A percentile compares a stretch with the other conserved stretches of the same genome.
Conservation (phyloP, 169 alveolate species). For the Cyclospora cayetanensis region DNA sequence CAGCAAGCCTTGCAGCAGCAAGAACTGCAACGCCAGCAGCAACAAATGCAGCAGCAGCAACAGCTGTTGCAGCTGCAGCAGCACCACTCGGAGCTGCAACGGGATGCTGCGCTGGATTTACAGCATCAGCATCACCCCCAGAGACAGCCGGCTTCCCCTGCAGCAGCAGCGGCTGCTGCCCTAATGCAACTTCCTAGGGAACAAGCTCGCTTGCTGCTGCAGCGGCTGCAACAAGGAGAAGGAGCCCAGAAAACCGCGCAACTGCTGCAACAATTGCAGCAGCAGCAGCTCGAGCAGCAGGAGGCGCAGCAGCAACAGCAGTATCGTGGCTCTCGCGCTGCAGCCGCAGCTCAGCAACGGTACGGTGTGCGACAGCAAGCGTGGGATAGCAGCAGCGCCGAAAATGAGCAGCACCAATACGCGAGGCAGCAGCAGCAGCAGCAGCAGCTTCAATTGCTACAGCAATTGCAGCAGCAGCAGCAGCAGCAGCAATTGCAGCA, state of each 20-base stretch:
- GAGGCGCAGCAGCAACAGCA: slow-evolving; percentile 53
- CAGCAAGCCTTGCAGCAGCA: slow-evolving; percentile 47
- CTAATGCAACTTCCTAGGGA: neutral
- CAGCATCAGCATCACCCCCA: slow-evolving; percentile 14
- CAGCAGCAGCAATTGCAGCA: slow-evolving; percentile 9
- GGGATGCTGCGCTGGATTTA: slow-evolving; percentile 15
- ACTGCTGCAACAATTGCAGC: slow-evolving; percentile 60
- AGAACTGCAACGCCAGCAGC: slow-evolving; percentile 51
- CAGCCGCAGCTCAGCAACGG: slow-evolving; percentile 40
- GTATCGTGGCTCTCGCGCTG: neutral
- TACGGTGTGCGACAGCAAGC: slow-evolving; percentile 1
- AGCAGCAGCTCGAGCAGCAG: slow-evolving; percentile 47
- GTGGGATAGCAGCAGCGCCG: slow-evolving; percentile 25
- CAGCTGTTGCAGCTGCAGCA: slow-evolving; percentile 29
- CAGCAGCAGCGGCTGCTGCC: slow-evolving; percentile 39
- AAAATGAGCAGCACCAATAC: slow-evolving; percentile 33
- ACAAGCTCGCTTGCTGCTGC: slow-evolving; percentile 53
- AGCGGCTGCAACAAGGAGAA: slow-evolving; percentile 53
- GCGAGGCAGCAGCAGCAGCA: slow-evolving; percentile 60
- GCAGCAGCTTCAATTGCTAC: slow-evolving; percentile 42
- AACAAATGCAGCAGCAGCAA: slow-evolving; percentile 64
- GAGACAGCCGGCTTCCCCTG: slow-evolving; percentile 8
- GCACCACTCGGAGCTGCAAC: slow-evolving; percentile 63
- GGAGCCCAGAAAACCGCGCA: slow-evolving; percentile 57
- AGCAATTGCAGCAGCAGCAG: neutral